These are phyloP conservation scores for Herpetomonas tarakana DNA, from an alignment of 208 protist species.

Conservation along the genomic window DNA sequence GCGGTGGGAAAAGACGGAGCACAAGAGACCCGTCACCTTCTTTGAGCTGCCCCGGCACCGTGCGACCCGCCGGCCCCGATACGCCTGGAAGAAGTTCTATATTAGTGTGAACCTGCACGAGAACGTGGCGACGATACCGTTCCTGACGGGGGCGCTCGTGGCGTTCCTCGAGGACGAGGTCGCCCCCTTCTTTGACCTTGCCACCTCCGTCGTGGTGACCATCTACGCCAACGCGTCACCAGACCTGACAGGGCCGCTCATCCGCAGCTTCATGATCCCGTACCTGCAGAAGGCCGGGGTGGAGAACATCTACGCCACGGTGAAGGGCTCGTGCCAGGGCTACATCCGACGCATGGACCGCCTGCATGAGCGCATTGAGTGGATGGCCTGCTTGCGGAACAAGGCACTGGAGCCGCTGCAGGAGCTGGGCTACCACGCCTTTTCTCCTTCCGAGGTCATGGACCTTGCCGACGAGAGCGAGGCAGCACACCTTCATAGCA, in stretches of 20 bases:
- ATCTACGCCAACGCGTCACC: conserved; percentile 60
- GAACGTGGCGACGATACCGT: conserved; percentile 56
- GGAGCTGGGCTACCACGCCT: conserved; percentile 45
- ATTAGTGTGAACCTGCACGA: conserved; percentile 75
- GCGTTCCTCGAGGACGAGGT: conserved; percentile 70
- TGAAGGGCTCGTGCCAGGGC: conserved; percentile 40
- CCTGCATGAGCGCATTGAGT: conserved; percentile 68
- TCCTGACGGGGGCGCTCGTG: conserved; percentile 57
- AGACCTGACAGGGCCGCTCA: conserved; percentile 32
- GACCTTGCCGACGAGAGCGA: background rate
- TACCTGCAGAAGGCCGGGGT: conserved; percentile 42
- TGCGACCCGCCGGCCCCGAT: conserved; percentile 15
- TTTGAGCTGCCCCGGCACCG: conserved; percentile 26
- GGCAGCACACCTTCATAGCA: conserved; percentile 9
- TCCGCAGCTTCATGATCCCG: conserved; percentile 46
- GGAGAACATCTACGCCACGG: conserved; percentile 40
- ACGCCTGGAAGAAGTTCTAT: conserved; percentile 74
- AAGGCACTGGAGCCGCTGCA: conserved; percentile 68
- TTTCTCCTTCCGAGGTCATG: conserved; percentile 3
- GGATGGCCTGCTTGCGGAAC: conserved; percentile 82
- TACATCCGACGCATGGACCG: conserved; percentile 34
- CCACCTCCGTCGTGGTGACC: conserved; percentile 53
- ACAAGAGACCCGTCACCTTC: background rate
- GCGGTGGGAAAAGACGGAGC: conserved; percentile 5
- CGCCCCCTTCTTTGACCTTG: conserved; percentile 38